Evolutionary conservation across 2,329 filamentous ascomycete genomes (phyloP), one percentile per base, ranked within the genome.

Genomic region (Xylariaceae sp.): DNA sequence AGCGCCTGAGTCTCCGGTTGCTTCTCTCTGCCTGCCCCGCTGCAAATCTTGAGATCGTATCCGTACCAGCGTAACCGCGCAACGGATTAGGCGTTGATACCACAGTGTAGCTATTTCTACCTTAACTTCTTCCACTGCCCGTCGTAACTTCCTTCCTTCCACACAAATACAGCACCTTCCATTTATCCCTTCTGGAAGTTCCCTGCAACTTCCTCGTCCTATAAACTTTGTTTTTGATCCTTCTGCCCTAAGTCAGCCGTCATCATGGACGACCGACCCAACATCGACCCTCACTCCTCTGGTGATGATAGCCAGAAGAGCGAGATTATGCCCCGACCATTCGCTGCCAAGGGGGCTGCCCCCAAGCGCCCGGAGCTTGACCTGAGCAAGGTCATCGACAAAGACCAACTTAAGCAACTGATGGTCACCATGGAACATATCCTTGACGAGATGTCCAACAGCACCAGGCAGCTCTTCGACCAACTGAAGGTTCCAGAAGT

Each of bases 391-490:
- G 55, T 76, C 38, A 57, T 81, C 29, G 73, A 62, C 16, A 34
- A 60, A 4, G 62, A 67, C 2, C 75, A 81, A 53, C 72, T 68
- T 50, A 64, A 65, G 24, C 76, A 81, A 43, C 59, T 83, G 31
- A 61, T 66, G n/a, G 63, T 66, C 3, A 66, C 83, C 11, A 60
- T 78, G 43, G 65, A 58, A 19, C 67, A 68, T 34, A 74, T 80
- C 47, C 74, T 72, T 28, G 77, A 81, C 37, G 66, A 66, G 29
- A 77, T 83, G 66, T 68, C 73, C 42, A 69, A 67, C 38, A 69
- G 77, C 31, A 65, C 81, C 43, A 65, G 59, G 47, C 66, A 69
- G 38, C 67, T 69, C 43, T 81, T 82, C 48, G 74, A 79, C 49
- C 67, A 64, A 4, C 64, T 71, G 17, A 61, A 39, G 3, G 37